A percentile compares a stretch with the other conserved stretches of the same genome.
Evolutionary conservation across 1,139 yeast genomes (phyloP).

Genomic region (Yamadazyma sp.): DNA sequence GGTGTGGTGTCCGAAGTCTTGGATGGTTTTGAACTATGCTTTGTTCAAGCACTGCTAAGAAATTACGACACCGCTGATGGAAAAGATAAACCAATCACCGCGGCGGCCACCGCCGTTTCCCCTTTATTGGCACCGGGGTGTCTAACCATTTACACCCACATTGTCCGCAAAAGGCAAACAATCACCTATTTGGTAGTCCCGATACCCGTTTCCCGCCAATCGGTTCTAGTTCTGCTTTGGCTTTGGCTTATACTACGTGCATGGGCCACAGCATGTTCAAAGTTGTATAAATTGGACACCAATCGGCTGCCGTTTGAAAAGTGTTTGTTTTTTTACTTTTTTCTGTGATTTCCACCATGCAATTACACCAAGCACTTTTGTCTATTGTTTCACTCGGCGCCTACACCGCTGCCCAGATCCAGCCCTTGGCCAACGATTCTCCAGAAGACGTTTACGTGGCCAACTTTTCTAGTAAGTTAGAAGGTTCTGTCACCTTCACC

Average conservation of each 20-base stretch:
- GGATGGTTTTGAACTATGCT: neutral
- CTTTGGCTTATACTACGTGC: too few relatives aligned
- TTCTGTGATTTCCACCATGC: conserved; percentile 1
- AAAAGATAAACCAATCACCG: conserved; percentile 7
- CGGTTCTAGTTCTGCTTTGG: too few relatives aligned
- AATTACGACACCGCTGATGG: conserved; percentile 2
- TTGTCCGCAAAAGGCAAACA: neutral
- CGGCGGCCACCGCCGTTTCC: neutral
- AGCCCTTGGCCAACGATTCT: conserved; percentile 23
- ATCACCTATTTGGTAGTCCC: neutral
- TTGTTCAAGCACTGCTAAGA: neutral
- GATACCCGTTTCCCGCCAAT: neutral
- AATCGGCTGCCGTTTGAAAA: too few relatives aligned
- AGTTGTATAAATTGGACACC: too few relatives aligned
- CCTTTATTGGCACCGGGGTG: neutral
- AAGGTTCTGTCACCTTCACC: conserved; percentile 32
- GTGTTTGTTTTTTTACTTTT: neutral
- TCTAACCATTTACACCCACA: neutral
- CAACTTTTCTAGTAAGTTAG: conserved; percentile 17
- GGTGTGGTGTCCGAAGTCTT: too few relatives aligned
- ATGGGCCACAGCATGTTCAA: too few relatives aligned
- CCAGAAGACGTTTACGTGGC: conserved; percentile 19
- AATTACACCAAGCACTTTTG: conserved; percentile 12
- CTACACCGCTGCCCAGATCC: conserved; percentile 16
- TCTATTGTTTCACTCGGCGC: conserved; percentile 11